A percentile compares a stretch with the other conserved stretches of the same genome.
phyloP scores from a whole-genome alignment of 179 eudicot genomes.

The Silene coronaria region DNA sequence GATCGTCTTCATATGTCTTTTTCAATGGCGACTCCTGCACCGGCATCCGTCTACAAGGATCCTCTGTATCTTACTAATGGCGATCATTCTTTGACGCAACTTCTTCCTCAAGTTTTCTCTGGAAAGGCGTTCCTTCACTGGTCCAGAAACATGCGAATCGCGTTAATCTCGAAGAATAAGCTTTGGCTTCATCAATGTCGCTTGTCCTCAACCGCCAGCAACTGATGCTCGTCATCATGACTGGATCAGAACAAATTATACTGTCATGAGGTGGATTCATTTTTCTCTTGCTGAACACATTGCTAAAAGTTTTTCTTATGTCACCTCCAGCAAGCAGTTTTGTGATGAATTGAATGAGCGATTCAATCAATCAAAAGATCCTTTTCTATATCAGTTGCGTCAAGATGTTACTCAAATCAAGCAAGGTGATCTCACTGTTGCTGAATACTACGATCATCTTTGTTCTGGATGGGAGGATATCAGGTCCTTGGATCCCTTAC shows the following conservation, averaged over 20 bases:
- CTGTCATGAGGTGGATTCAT: slow-evolving; percentile 2
- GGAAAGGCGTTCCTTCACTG: not conserved
- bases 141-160: not conserved
- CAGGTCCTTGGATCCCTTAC: not conserved
- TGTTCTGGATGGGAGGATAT: not conserved
- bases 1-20: too few relatives aligned
- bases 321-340: not conserved
- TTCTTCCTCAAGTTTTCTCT: not conserved
- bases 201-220: not conserved
- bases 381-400: not conserved
- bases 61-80: not conserved
- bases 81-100: not conserved
- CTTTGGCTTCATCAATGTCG: not conserved
- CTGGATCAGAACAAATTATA: not conserved
- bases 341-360: slow-evolving; percentile 3
- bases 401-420: not conserved
- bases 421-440: not conserved
- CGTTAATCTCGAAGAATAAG: not conserved
- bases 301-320: not conserved
- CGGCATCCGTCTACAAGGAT: not conserved
- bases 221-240: not conserved
- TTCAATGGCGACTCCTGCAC: too few relatives aligned
- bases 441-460: not conserved
- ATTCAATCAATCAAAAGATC: not conserved
- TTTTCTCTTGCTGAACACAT: not conserved